Evolutionary conservation across 2,329 filamentous ascomycete genomes (phyloP).

Genomic region (Aspergillus tamarii): DNA sequence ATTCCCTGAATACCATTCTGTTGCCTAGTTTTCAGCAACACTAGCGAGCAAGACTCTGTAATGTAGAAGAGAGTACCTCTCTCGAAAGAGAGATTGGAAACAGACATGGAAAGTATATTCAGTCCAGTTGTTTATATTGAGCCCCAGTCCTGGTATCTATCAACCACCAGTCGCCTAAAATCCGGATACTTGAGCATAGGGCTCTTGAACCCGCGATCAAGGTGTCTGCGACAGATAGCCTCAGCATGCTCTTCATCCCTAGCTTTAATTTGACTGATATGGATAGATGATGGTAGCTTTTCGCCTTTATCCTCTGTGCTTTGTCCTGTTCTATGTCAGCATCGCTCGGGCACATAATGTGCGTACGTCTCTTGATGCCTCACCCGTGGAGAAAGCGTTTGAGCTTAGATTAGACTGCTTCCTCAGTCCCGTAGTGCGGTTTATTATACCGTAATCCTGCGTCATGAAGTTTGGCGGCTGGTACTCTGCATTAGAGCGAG

Average conservation of each 20-base stretch:
- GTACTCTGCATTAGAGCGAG: not conserved
- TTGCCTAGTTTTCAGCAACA: too few species aligned
- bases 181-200: not conserved
- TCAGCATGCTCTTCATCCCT: not conserved
- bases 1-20: too few species aligned
- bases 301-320: too few species aligned
- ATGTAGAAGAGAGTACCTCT: too few species aligned
- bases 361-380: not conserved
- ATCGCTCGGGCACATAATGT: not conserved
- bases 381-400: not conserved
- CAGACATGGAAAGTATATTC: not conserved
- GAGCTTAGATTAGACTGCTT: not conserved
- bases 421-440: not conserved
- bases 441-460: not conserved
- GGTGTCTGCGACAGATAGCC: not conserved
- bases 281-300: not conserved
- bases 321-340: not conserved
- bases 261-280: too few species aligned
- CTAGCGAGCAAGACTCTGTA: too few species aligned
- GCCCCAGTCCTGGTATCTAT: not conserved
- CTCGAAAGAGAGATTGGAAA: too few species aligned
- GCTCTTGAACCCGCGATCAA: not conserved
- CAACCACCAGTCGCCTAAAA: not conserved
- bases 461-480: not conserved
- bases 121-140: not conserved